These are phyloP conservation scores for Guillardia theta DNA, from an alignment of 78 protist species.

Conservation along the genomic window DNA sequence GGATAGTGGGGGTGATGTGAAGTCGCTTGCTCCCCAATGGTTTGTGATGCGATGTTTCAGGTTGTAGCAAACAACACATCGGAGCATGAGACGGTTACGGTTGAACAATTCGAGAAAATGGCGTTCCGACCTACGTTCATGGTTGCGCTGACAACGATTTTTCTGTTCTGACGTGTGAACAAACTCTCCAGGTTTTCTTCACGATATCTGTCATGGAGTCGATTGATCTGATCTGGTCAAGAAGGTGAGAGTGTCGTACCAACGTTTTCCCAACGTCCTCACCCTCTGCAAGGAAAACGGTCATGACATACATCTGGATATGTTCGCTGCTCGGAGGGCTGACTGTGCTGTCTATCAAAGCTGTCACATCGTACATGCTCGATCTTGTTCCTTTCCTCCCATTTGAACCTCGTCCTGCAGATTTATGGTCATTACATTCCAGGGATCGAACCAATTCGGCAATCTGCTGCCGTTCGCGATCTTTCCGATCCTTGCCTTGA, in stretches of 20 bases:
- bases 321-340: constrained; percentile 32
- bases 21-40: no score
- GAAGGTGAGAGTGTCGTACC: not conserved
- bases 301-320: not conserved
- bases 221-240: not conserved
- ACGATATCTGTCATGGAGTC: not conserved
- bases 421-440: not conserved
- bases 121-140: not conserved
- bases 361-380: not conserved
- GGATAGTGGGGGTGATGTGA: not conserved
- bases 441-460: constrained; percentile 23
- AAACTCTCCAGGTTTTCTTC: not conserved
- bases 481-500: not conserved
- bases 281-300: not conserved
- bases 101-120: not conserved
- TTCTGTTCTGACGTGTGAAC: no score
- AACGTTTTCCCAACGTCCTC: not conserved
- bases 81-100: not conserved
- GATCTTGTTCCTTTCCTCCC: no score
- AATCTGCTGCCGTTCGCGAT: not conserved
- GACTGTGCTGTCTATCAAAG: constrained; percentile 36
- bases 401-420: no score
- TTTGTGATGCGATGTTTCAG: no score
- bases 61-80: not conserved
- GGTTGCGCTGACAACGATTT: not conserved